These are phyloP conservation scores for Aureobasidium melanogenum DNA, from an alignment of 2,329 filamentous ascomycete species.

Conservation along the genomic window DNA sequence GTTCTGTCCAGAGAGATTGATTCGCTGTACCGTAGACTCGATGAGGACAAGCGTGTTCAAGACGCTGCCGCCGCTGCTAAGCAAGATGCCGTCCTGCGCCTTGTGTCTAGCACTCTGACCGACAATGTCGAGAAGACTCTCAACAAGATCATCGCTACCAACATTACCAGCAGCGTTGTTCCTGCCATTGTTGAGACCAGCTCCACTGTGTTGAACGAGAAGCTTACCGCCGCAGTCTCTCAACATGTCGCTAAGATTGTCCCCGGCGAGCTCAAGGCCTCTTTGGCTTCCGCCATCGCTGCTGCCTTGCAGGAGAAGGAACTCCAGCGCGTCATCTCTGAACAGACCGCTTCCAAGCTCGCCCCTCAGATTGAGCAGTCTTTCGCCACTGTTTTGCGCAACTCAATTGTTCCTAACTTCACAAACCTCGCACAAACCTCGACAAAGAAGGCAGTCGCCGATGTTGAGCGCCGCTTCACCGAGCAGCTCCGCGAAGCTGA, in stretches of 20 bases:
- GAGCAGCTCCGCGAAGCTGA: constrained; percentile 45
- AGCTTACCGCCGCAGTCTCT: constrained; percentile 60
- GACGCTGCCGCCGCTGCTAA: constrained; percentile 56
- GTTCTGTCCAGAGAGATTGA: constrained; percentile 37
- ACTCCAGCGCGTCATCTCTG: constrained; percentile 61
- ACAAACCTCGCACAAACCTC: constrained; percentile 43
- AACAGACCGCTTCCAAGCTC: constrained; percentile 61
- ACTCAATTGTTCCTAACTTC: constrained; percentile 41
- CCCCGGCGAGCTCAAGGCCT: constrained; percentile 62
- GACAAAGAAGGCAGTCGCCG: constrained; percentile 57
- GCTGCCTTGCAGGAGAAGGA: constrained; percentile 66
- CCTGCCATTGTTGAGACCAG: constrained; percentile 64
- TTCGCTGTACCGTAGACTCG: constrained; percentile 51
- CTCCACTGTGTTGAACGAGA: constrained; percentile 59
- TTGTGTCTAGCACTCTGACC: constrained; percentile 59
- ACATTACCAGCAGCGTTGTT: constrained; percentile 66
- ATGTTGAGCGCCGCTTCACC: constrained; percentile 55
- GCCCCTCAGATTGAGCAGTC: constrained; percentile 59
- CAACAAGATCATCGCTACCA: constrained; percentile 63
- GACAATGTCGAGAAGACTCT: constrained; percentile 70
- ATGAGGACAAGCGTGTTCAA: constrained; percentile 58
- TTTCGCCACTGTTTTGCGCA: constrained; percentile 49
- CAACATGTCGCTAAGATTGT: constrained; percentile 48
- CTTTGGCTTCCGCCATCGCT: constrained; percentile 58
- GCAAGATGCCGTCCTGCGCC: constrained; percentile 59